Conservation (phyloP, 202 grass and related monocot species). For the Brachypodium distachyon region DNA sequence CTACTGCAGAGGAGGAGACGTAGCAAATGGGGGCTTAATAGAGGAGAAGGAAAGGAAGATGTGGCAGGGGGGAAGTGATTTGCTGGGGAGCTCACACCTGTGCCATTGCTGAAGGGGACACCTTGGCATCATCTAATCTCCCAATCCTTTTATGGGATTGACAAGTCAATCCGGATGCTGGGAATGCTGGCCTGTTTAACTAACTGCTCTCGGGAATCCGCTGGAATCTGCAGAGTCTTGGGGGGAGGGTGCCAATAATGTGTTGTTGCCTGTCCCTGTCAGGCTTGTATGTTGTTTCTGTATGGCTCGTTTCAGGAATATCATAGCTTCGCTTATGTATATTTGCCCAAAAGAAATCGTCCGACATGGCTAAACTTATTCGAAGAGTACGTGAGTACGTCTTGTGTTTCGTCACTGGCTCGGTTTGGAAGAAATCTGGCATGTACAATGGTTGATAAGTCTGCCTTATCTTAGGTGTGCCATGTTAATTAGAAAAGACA, state of each 20-base stretch:
- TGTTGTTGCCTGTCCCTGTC: slow-evolving; percentile 8
- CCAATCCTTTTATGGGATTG: slow-evolving; percentile 36
- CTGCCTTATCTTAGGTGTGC: no score
- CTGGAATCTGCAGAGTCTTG: slow-evolving; percentile 26
- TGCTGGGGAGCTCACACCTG: slow-evolving; percentile 32
- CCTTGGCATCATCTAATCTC: slow-evolving; percentile 18
- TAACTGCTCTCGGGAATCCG: slow-evolving; percentile 34
- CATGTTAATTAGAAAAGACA: no score
- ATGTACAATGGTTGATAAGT: no score
- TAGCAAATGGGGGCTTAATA: slow-evolving; percentile 34
- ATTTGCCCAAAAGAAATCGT: background rate
- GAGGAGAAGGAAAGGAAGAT: slow-evolving; percentile 28
- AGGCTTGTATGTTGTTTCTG: slow-evolving; percentile 10
- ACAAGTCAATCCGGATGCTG: slow-evolving; percentile 22
- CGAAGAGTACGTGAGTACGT: no score
- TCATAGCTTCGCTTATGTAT: slow-evolving; percentile 12
- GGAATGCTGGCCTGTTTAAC: slow-evolving; percentile 37
- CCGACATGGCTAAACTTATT: slow-evolving; percentile 20
- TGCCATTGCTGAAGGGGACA: slow-evolving; percentile 26
- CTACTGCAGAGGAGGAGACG: slow-evolving; percentile 23
- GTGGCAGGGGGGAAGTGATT: slow-evolving; percentile 22
- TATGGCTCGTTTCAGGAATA: slow-evolving; percentile 31
- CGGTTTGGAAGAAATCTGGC: background rate
- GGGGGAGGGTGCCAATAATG: slow-evolving; percentile 25
- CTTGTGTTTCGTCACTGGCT: background rate